A percentile compares a stretch with the other conserved stretches of the same genome.
phyloP scores from a whole-genome alignment of 768 basidiomycete species.

The Glaciozyma antarctica region DNA sequence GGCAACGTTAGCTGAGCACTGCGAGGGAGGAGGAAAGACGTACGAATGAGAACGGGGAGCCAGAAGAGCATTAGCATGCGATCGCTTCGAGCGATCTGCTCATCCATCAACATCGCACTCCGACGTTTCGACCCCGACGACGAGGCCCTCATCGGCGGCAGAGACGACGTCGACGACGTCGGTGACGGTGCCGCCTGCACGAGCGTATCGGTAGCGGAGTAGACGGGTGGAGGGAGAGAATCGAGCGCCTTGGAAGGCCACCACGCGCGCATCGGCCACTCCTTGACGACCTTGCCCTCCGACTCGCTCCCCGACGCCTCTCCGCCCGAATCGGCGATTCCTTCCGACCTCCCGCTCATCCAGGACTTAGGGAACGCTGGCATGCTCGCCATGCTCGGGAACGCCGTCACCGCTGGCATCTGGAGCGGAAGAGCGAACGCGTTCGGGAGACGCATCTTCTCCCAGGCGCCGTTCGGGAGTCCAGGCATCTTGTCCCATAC shows the following conservation, averaged over 20 bases:
- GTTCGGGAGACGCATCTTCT: neutral
- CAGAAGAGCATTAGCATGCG: slow-evolving; percentile 42
- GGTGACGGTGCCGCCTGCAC: neutral
- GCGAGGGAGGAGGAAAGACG: neutral
- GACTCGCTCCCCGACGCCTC: neutral
- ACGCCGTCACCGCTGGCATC: neutral
- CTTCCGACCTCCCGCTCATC: slow-evolving; percentile 6
- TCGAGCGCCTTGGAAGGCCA: neutral
- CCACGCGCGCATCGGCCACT: neutral
- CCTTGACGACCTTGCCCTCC: neutral
- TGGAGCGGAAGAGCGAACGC: neutral
- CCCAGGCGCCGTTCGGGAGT: neutral
- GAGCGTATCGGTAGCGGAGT: neutral
- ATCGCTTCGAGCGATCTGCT: slow-evolving; percentile 32
- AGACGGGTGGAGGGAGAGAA: neutral
- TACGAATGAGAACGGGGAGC: slow-evolving; percentile 37
- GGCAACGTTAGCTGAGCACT: neutral
- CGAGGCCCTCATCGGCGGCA: neutral
- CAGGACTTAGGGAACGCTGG: too few relatives aligned
- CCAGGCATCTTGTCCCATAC: neutral
- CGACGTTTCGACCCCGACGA: slow-evolving; percentile 32
- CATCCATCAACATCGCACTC: slow-evolving; percentile 35
- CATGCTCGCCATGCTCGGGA: slow-evolving; percentile 2
- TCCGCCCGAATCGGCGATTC: neutral
- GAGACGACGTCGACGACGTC: neutral